Conservation (phyloP, 345 rosid genomes). For the Salix koriyanagi region DNA sequence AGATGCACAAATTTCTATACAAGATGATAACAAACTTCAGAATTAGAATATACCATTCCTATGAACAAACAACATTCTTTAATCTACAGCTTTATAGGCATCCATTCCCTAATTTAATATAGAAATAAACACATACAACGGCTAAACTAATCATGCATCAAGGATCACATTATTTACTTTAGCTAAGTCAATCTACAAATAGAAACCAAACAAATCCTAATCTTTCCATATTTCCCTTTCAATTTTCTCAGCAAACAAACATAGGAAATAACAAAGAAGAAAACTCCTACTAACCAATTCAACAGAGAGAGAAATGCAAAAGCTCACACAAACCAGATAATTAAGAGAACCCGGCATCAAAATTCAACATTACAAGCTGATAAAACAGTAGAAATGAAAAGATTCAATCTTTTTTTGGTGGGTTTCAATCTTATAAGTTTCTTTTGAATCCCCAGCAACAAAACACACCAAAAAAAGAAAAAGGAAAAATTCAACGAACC, state of each 20-base stretch:
- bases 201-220: neutral
- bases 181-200: neutral
- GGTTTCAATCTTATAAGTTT: neutral
- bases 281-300: neutral
- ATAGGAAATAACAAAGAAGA: neutral
- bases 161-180: neutral
- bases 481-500: neutral
- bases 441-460: neutral
- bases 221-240: neutral
- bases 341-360: neutral
- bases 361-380: neutral
- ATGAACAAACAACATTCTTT: neutral
- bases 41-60: neutral
- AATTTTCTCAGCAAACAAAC: neutral
- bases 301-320: neutral
- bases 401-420: neutral
- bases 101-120: neutral
- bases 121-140: neutral
- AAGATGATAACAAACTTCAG: neutral
- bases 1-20: neutral
- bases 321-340: neutral
- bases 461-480: neutral
- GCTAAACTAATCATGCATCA: neutral
- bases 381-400: neutral
- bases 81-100: neutral